Conservation (phyloP, 768 basidiomycete species). For the Lentinula detonsa region DNA sequence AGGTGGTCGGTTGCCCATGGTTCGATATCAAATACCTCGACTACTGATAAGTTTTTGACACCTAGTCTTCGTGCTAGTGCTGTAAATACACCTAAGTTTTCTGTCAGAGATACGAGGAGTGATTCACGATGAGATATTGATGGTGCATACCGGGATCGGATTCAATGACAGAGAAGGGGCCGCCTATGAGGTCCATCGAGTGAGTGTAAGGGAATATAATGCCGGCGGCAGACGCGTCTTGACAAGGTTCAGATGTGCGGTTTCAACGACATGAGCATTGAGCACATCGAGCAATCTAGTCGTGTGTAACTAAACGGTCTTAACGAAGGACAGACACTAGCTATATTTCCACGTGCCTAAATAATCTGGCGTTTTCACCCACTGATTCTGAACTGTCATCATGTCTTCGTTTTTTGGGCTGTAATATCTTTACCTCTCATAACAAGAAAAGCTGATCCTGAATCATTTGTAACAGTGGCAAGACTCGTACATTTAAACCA, state of each 20-base stretch:
- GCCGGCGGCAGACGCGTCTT: neutral
- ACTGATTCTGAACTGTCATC: neutral
- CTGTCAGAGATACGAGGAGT: neutral
- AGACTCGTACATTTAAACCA: constrained; percentile 94
- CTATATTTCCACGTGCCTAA: no score
- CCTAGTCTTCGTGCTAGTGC: constrained; percentile 43
- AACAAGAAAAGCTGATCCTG: neutral
- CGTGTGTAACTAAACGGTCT: neutral
- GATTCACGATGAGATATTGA: neutral
- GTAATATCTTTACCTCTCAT: neutral
- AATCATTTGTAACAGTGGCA: constrained; percentile 46
- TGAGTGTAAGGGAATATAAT: neutral
- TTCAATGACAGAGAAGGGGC: constrained; percentile 58
- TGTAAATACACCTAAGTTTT: constrained; percentile 47
- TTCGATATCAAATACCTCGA: constrained; percentile 59
- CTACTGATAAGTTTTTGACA: constrained; percentile 43
- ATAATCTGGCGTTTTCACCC: no score
- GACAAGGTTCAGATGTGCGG: neutral
- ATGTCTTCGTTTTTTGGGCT: constrained; percentile 10
- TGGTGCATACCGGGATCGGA: constrained; percentile 37
- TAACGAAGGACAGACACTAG: no score
- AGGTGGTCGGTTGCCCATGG: constrained; percentile 60
- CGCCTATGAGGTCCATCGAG: constrained; percentile 46
- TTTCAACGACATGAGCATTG: neutral
- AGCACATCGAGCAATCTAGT: neutral